Conservation (phyloP, 163 green algal genomes). For the Chlamydomonas reinhardtii region DNA sequence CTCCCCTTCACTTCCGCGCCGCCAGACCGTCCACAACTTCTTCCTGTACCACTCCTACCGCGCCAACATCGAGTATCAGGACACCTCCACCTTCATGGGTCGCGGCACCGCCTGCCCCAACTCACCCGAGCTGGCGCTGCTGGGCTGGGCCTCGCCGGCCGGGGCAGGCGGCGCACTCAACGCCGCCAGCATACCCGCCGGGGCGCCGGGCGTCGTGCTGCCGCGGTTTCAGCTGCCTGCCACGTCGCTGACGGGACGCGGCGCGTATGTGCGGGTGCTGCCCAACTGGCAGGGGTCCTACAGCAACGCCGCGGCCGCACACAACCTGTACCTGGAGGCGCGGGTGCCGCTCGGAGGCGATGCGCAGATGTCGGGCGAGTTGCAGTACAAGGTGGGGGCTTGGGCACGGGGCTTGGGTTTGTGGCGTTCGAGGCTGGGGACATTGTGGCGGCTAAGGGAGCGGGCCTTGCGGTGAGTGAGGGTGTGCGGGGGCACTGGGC, state of each 20-base stretch:
- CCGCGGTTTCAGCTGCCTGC: background rate
- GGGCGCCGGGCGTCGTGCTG: background rate
- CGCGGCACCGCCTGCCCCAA: slow-evolving; percentile 33
- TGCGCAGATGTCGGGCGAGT: background rate
- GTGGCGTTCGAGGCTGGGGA: too few relatives aligned
- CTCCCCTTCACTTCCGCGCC: too few relatives aligned
- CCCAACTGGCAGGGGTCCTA: slow-evolving; percentile 17
- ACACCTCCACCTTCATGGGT: slow-evolving; percentile 21
- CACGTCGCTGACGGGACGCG: slow-evolving; percentile 5
- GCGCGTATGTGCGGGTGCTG: background rate
- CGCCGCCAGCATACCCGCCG: background rate
- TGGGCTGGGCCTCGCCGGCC: slow-evolving; percentile 20
- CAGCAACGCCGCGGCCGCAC: background rate
- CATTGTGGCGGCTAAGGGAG: too few relatives aligned
- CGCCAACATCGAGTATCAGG: background rate
- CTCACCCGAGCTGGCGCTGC: background rate
- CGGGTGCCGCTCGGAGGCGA: background rate
- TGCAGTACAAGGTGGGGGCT: too few relatives aligned
- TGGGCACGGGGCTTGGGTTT: too few relatives aligned
- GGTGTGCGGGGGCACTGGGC: too few relatives aligned
- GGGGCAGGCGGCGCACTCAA: background rate
- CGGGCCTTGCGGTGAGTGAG: too few relatives aligned
- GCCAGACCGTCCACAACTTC: too few relatives aligned
- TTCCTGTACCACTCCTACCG: too few relatives aligned
- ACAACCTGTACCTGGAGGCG: slow-evolving; percentile 17